Evolutionary conservation across 768 basidiomycete species (phyloP), one percentile per base, ranked within the genome.

Genomic region (Pulveroboletus sp.): DNA sequence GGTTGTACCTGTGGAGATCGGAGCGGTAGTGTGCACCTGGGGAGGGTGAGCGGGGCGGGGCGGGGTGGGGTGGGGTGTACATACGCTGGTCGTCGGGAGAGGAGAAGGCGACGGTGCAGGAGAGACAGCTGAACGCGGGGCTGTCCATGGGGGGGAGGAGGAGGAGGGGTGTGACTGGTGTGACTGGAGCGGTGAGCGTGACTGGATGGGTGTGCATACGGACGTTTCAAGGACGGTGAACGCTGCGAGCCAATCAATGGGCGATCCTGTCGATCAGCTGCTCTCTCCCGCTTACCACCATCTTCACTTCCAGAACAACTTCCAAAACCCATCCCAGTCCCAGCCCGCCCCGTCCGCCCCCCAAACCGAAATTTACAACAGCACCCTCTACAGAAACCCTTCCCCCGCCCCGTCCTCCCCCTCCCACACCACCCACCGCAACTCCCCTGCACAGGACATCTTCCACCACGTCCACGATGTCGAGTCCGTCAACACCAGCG

Each of bases 1-100:
- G 92, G 65, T 99, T 99, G 72, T 99, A 99, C 46, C 93, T 77
- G 72, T 99, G 96, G 68, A 89, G 88, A 69, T 99, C 96, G 24
- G 91, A 90, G 55, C 83, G 82, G 69, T 95, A 97, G 66, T 99
- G 96, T 0, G 73, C 71, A 51, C 95, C 89, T 91, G 58, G 13
- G 58, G 26, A 39, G 17, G 57, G 55, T 51, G 27, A 51, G 31
- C 24, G 26, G n/a, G 14, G 8, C 2, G 30, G 24, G 5, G 18
- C 9, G 5, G 27, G n/a, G 21, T n/a, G 21, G 21, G 2, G 4
- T 4, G 21, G 21, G 21, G 21, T 21, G 21, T 2, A 74, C 83
- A 43, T 57, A 89, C 89, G 79, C 69, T 98, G 95, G 36, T 90
- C 86, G 46, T 86, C 84, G 17, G 93, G 97, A 21, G 21, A 21